These are phyloP conservation scores for Starmerella geochares DNA, from an alignment of 805 yeast species.

Conservation along the genomic window DNA sequence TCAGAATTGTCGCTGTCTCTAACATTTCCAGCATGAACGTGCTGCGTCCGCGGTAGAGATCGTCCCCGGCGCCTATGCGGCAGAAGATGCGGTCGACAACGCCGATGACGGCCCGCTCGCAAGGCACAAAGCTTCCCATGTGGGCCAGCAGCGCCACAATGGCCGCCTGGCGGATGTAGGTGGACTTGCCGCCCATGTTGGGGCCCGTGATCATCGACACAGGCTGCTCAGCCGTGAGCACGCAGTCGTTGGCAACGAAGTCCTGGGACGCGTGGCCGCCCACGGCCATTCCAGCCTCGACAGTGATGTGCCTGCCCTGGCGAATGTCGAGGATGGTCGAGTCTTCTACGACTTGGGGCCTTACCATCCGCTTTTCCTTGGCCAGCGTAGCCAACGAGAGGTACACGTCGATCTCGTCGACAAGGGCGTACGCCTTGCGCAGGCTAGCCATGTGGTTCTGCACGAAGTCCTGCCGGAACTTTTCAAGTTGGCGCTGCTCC, in stretches of 20 bases:
- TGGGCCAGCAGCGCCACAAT: slow-evolving; percentile 60
- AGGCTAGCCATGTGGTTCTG: slow-evolving; percentile 36
- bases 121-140: slow-evolving; percentile 68
- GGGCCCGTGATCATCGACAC: slow-evolving; percentile 76
- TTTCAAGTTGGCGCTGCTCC: slow-evolving; percentile 46
- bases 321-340: slow-evolving; percentile 38
- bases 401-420: slow-evolving; percentile 64
- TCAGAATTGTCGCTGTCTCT: slow-evolving; percentile 63
- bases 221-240: slow-evolving; percentile 24
- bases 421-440: slow-evolving; percentile 40
- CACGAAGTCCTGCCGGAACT: slow-evolving; percentile 41
- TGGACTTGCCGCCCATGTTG: slow-evolving; percentile 81
- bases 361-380: slow-evolving; percentile 49
- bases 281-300: slow-evolving; percentile 57
- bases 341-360: slow-evolving; percentile 52
- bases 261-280: slow-evolving; percentile 34
- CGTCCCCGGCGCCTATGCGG: slow-evolving; percentile 71
- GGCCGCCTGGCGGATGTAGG: slow-evolving; percentile 65
- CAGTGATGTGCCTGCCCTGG: slow-evolving; percentile 77
- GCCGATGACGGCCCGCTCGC: slow-evolving; percentile 49
- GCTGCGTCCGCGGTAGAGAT: slow-evolving; percentile 64
- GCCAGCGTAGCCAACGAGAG: slow-evolving; percentile 66
- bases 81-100: slow-evolving; percentile 70
- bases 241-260: slow-evolving; percentile 43
- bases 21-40: slow-evolving; percentile 91